phyloP scores from a whole-genome alignment of 2,329 filamentous ascomycete genomes.

The Pyricularia grisea region DNA sequence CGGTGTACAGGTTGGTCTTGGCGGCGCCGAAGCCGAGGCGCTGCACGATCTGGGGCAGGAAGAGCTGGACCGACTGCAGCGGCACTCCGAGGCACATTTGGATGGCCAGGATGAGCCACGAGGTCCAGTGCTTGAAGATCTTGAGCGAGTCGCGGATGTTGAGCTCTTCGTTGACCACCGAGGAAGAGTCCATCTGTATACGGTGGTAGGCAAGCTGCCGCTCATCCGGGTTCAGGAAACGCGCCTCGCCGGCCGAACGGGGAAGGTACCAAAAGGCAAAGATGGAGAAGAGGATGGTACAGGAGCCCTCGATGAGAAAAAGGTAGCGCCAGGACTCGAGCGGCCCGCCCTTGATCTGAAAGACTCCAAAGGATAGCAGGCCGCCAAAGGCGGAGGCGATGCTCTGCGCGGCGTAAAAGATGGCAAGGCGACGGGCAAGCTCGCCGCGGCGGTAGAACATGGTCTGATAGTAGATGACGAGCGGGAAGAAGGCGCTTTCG shows the following conservation, averaged over 20 bases:
- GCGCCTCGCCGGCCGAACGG: conserved; percentile 46
- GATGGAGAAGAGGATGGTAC: conserved; percentile 50
- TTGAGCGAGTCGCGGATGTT: conserved; percentile 38
- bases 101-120: conserved; percentile 40
- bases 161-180: conserved; percentile 45
- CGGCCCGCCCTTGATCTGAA: conserved; percentile 30
- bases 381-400: conserved; percentile 13
- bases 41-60: conserved; percentile 13
- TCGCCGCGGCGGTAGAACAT: conserved; percentile 64
- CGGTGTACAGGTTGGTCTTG: conserved; percentile 70
- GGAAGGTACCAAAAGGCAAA: conserved; percentile 66
- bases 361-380: conserved; percentile 31
- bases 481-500: conserved; percentile 13
- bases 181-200: conserved; percentile 67
- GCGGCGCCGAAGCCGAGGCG: conserved; percentile 22
- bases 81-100: conserved; percentile 52
- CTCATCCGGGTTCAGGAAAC: conserved; percentile 57
- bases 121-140: conserved; percentile 40
- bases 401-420: conserved; percentile 37
- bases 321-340: conserved; percentile 37
- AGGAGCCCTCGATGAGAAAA: conserved; percentile 43
- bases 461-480: conserved; percentile 38
- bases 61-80: conserved; percentile 36
- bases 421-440: conserved; percentile 57
- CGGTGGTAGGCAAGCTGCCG: conserved; percentile 60